Percentiles rank a stretch among this genome's conserved stretches.
Evolutionary conservation across 805 yeast species (phyloP).

Genomic region (Myxozyma kluyveri): DNA sequence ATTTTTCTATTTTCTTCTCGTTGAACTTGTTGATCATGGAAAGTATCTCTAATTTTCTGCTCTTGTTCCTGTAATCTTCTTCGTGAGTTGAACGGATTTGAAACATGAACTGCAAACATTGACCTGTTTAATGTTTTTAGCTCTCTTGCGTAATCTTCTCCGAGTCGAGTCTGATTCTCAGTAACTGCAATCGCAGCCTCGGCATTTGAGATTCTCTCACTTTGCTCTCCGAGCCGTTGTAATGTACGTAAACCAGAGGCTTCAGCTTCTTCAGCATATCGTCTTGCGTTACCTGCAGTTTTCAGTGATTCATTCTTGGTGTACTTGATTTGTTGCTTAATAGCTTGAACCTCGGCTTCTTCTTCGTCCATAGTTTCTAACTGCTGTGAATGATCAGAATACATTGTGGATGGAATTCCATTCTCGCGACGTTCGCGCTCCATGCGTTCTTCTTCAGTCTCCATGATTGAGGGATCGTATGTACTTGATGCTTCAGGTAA

Average conservation of each 20-base stretch:
- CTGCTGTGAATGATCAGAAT: constrained; percentile 8
- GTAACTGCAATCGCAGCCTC: constrained; percentile 76
- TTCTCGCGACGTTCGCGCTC: constrained; percentile 8
- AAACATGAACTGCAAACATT: constrained; percentile 72
- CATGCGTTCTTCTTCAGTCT: constrained; percentile 27
- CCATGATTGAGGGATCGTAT: constrained; percentile 30
- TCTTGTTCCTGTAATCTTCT: constrained; percentile 73
- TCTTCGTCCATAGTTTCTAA: constrained; percentile 41
- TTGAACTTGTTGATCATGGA: constrained; percentile 58
- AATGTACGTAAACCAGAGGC: constrained; percentile 74
- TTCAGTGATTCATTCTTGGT: constrained; percentile 84
- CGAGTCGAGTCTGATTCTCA: constrained; percentile 75
- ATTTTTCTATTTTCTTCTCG: constrained; percentile 60
- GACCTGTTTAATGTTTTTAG: constrained; percentile 75
- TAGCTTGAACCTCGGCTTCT: constrained; percentile 85
- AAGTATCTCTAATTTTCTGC: constrained; percentile 58
- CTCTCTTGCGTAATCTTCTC: constrained; percentile 78
- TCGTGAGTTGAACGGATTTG: constrained; percentile 86
- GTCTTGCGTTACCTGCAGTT: constrained; percentile 78
- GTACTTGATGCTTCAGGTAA: constrained; percentile 2
- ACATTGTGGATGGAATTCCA: not conserved
- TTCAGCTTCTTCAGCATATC: constrained; percentile 69
- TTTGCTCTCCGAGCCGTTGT: constrained; percentile 92
- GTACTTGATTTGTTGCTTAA: constrained; percentile 77
- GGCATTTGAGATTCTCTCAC: constrained; percentile 75